Evolutionary conservation across 805 yeast genomes (phyloP).

Genomic region (Metschnikowia aberdeeniae): DNA sequence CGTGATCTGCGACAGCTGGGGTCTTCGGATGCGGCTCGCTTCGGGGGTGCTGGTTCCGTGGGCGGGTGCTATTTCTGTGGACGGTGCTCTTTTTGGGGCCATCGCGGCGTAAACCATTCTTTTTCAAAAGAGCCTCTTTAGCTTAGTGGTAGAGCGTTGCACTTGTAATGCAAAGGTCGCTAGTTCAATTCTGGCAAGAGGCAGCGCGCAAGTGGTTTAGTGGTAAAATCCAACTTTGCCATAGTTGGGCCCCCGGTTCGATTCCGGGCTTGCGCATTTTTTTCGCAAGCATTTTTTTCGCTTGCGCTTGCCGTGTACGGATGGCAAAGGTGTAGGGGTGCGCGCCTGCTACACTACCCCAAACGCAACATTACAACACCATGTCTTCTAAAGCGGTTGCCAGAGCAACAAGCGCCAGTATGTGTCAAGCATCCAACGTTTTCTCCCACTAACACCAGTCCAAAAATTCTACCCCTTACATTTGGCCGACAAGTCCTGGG

Average conservation of each 20-base stretch:
- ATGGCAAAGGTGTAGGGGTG: background rate
- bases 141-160: constrained; percentile 99
- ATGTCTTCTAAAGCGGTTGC: constrained; percentile 43
- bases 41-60: too few species aligned
- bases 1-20: too few species aligned
- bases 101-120: too few species aligned
- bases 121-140: constrained; percentile 66
- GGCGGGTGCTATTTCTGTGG: too few species aligned
- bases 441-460: constrained; percentile 35
- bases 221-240: constrained; percentile 21
- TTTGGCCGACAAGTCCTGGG: constrained; percentile 89
- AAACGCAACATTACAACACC: background rate
- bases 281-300: too few species aligned
- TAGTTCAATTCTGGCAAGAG: constrained; percentile 44
- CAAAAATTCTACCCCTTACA: constrained; percentile 76
- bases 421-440: constrained; percentile 13
- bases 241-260: constrained; percentile 21
- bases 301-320: too few species aligned
- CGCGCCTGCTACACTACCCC: too few species aligned
- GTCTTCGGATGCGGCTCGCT: too few species aligned
- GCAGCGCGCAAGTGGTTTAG: constrained; percentile 23
- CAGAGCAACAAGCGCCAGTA: constrained; percentile 37
- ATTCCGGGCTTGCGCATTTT: constrained; percentile 23
- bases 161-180: constrained; percentile 99
- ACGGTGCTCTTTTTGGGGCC: too few species aligned